Percentiles rank a stretch among this genome's conserved stretches.
Conservation (phyloP, 805 yeast species). For the Wickerhamiella qilinensis region DNA sequence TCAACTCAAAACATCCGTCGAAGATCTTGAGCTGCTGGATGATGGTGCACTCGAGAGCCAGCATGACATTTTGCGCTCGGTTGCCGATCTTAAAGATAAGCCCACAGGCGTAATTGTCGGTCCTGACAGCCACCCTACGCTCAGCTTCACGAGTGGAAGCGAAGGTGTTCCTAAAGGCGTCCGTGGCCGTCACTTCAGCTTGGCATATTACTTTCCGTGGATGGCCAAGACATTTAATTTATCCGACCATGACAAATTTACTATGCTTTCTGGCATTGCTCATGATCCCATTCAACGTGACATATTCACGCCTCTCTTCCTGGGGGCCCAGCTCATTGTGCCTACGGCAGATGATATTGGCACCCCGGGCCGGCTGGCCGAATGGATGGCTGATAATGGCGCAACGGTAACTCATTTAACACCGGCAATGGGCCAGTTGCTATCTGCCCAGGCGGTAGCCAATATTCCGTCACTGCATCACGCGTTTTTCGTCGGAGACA, state of each 20-base stretch:
- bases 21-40: conserved; percentile 59
- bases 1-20: conserved; percentile 54
- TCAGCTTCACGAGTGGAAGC: conserved; percentile 92
- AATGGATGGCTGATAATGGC: conserved; percentile 84
- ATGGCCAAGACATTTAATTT: conserved; percentile 78
- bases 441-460: conserved; percentile 88
- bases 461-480: conserved; percentile 77
- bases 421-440: conserved; percentile 97
- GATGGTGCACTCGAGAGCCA: conserved; percentile 40
- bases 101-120: conserved; percentile 83
- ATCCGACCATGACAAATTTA: conserved; percentile 67
- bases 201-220: conserved; percentile 98
- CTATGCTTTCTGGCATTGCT: conserved; percentile 97
- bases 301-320: conserved; percentile 91
- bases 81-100: conserved; percentile 37
- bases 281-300: conserved; percentile 99
- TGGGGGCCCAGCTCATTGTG: conserved; percentile 84
- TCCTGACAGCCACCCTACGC: conserved; percentile 93
- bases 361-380: conserved; percentile 93
- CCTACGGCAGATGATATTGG: conserved; percentile 98
- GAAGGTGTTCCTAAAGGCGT: conserved; percentile 99
- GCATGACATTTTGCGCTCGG: conserved; percentile 10
- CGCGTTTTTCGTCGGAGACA: conserved; percentile 97
- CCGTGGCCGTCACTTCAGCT: conserved; percentile 88
- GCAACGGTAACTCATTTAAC: conserved; percentile 96